Conservation (phyloP, 192 early-diverging fungal species). For the Coemansia sp. region DNA sequence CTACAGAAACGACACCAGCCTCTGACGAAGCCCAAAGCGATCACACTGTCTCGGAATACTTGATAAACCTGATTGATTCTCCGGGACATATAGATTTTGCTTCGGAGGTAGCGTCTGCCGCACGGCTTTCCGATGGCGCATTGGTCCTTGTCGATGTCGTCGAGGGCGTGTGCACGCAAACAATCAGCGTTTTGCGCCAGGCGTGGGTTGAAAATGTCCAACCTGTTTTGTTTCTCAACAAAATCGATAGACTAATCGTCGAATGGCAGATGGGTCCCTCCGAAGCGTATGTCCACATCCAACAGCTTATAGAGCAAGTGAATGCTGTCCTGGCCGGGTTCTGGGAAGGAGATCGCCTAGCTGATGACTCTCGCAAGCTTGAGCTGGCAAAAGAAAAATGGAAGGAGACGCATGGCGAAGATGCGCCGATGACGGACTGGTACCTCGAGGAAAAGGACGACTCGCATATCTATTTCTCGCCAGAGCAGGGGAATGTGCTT, state of each 20-base stretch:
- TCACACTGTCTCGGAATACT: conserved; percentile 61
- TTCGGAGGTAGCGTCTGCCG: conserved; percentile 98
- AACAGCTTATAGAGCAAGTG: conserved; percentile 93
- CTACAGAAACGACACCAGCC: neutral
- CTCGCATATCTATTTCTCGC: conserved; percentile 92
- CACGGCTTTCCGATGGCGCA: conserved; percentile 92
- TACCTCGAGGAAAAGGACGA: conserved; percentile 89
- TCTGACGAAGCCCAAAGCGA: neutral
- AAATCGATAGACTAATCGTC: conserved; percentile 93
- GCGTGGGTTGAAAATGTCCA: conserved; percentile 90
- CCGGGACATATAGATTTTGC: conserved; percentile 99
- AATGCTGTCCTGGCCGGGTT: conserved; percentile 96
- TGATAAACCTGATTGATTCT: conserved; percentile 97
- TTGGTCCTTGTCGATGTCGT: conserved; percentile 96
- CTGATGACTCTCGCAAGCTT: conserved; percentile 65
- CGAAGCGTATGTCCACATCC: conserved; percentile 91
- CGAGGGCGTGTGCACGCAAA: conserved; percentile 99
- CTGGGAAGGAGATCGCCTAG: conserved; percentile 84
- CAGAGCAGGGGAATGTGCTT: conserved; percentile 93
- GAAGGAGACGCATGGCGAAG: conserved; percentile 57
- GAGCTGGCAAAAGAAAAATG: conserved; percentile 65
- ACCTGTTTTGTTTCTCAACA: conserved; percentile 96
- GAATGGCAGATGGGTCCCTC: conserved; percentile 88
- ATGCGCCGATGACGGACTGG: conserved; percentile 67
- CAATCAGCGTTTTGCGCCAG: conserved; percentile 91